Evolutionary conservation across 129 eudicot species (phyloP), one percentile per base, ranked within the genome.

Genomic region (Heracleum sosnowskyi): DNA sequence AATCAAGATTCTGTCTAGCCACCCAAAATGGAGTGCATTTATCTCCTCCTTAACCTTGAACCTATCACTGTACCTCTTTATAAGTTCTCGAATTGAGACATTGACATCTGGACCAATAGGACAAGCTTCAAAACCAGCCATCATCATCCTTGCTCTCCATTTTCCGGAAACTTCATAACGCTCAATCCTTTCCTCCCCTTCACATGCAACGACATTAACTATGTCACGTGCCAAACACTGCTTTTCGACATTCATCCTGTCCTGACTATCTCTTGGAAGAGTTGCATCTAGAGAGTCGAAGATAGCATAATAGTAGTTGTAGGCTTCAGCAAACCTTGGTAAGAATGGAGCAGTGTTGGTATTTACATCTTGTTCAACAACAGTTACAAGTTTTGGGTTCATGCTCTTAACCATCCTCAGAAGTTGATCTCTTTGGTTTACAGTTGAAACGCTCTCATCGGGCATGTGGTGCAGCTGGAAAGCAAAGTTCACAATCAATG

Each of bases 401-500:
- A 95, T 62, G 79, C 96, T 77, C 72, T 92, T 92, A 1, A 90
- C 94, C 99, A 95, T 95, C 41, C 97, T 83, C n/a, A 95, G 88
- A 69, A 95, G 99, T 39, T 80, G 89, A 76, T 95, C 99, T 47
- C 99, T 63, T 78, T 86, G 85, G 74, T 95, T 95, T 17, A 88
- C 87, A 0, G 92, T 91, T 5, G 99, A 88, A 33, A 95, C 99
- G 7, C 99, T 95, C 83, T 95, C 99, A 76, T 95, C 99, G 0
- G 99, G 99, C 96, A 95, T 86, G 89, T 95, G 99, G 82, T 95
- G 99, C 60, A 95, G 99, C 83, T 91, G 99, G 82, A 95, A 95
- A 1, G 99, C 97, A 24, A 92, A 95, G 86, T 95, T 95, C 17
- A 95, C 99, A 0, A 95, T 64, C 5, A 92, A 76, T 5, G 97